Evolutionary conservation across 192 early-diverging fungal species (phyloP), one percentile per base, ranked within the genome.

Genomic region (Gryganskiella cystojenkinii): DNA sequence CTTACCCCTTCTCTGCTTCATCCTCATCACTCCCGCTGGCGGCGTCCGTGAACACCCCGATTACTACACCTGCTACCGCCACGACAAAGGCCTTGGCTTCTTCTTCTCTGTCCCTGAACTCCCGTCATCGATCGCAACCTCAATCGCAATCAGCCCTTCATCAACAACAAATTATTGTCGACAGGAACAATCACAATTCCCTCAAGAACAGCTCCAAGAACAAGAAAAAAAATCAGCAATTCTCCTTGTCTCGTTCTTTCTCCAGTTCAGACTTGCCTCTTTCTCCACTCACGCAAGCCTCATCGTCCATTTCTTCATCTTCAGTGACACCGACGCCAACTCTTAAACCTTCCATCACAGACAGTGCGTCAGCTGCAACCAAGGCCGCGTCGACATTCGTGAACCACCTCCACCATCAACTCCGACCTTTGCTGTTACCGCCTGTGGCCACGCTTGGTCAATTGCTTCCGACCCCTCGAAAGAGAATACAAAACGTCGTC

Each of bases 21-120:
- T 63, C 65, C 28, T 68, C 73, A 25, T 62, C 73, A 51, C 54
- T 76, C 11, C 54, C 65, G 24, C 73, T 61, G 9, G 50, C 33
- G 20, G 54, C 71, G 10, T 65, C 62, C 25, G 42, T 73, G 35
- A 75, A 46, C 22, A 73, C 57, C 40, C 56, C 71, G 14, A 59
- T 70, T 40, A 61, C 59, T 7, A 54, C 68, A 31, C 50, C 59
- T 46, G 37, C 68, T 44, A 24, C 42, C 14, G 43, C 27, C 9
- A 33, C 35, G 28, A 34, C 49, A 50, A 61, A 37, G 13, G 40
- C 42, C 19, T 53, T 56, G 37, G 53, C 61, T 5, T 56, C 60
- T 25, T 14, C 52, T 24, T 49, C 45, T 22, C 34, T 56, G n/a
- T 53, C 64, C 22, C 31, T 70, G 42, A 22, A 42, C 33, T 54